Evolutionary conservation across 768 basidiomycete species (phyloP).

Genomic region (Tylopilus sp.): DNA sequence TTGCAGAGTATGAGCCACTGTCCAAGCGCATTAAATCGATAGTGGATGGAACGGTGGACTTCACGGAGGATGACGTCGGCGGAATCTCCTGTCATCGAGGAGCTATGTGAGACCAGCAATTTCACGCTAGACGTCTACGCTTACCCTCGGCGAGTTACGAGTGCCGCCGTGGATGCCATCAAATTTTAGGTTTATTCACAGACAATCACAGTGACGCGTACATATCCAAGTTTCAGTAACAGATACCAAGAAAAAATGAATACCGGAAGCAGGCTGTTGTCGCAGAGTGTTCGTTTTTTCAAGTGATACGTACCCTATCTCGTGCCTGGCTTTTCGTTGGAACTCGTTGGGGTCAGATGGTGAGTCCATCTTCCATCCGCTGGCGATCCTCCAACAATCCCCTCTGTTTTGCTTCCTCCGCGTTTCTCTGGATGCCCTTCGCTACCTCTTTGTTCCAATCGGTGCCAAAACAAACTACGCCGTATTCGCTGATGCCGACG

Average conservation of each 20-base stretch:
- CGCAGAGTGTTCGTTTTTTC: background rate
- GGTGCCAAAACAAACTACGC: conserved; percentile 52
- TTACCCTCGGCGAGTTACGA: no score
- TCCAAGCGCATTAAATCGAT: no score
- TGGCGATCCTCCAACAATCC: conserved; percentile 21
- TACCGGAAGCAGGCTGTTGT: background rate
- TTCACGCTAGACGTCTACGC: no score
- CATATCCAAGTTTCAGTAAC: background rate
- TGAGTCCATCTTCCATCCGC: conserved; percentile 10
- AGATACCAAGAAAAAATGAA: no score
- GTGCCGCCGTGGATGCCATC: no score
- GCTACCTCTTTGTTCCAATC: conserved; percentile 46
- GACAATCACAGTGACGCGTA: no score
- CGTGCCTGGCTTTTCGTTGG: background rate
- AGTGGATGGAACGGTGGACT: no score
- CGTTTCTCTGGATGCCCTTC: conserved; percentile 38
- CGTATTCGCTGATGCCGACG: conserved; percentile 68
- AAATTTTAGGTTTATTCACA: no score
- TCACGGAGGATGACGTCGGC: no score
- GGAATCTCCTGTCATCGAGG: no score
- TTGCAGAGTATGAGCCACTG: no score
- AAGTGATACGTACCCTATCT: background rate
- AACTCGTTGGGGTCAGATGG: conserved; percentile 11
- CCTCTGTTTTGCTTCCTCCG: conserved; percentile 30
- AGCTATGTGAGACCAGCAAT: no score